Base-by-base conservation (phyloP, 2,329 filamentous ascomycete genomes). In the Sclerotinia spermophila region DNA sequence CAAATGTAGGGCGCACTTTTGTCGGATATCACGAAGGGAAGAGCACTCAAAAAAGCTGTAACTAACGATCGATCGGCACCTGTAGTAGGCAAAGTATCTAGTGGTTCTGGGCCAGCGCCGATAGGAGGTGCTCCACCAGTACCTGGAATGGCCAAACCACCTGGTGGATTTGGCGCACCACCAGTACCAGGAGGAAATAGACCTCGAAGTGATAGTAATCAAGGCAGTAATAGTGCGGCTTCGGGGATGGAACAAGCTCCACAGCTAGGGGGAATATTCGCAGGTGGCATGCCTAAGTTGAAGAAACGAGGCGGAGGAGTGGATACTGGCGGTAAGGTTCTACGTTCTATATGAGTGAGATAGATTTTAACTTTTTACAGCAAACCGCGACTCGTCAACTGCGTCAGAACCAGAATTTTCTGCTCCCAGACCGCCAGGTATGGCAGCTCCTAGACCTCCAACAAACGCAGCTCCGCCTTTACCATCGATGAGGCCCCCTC, bases 41-140 rank as follows among this genome's bases (percentile, higher is more conserved):
- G 83, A 75, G 83, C 84, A 72, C 85, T 98, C 71, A 97, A 92
- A 82, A 97, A 97, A 81, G 86, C 93, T 44, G 90, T 93, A 70
- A 92, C 94, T 75, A 97, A 98, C 82, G 95, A 98, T 81, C 90
- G 95, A 81, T 97, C 94, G 33, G 93, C 93, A 11, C 95, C 95
- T 0, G 77, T 86, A 66, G 80, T 97, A 70, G 86, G 81, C 72
- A 88, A 86, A 69, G 77, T 84, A 66, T 84, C 85, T 67, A 84
- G 84, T 65, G 83, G 86, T 66, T 84, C 84, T 44, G 86, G 86
- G 19, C 86, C 85, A 44, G 89, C 87, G 68, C 86, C 90, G 19
- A 82, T 92, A 70, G 90, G 89, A 75, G 90, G 92, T 73, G 94
- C 94, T 64, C 94, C 94, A 53, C 91, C 94, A 33, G 85, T 97